Evolutionary conservation across 768 basidiomycete species (phyloP).

Genomic region (Gymnopilus junonius): DNA sequence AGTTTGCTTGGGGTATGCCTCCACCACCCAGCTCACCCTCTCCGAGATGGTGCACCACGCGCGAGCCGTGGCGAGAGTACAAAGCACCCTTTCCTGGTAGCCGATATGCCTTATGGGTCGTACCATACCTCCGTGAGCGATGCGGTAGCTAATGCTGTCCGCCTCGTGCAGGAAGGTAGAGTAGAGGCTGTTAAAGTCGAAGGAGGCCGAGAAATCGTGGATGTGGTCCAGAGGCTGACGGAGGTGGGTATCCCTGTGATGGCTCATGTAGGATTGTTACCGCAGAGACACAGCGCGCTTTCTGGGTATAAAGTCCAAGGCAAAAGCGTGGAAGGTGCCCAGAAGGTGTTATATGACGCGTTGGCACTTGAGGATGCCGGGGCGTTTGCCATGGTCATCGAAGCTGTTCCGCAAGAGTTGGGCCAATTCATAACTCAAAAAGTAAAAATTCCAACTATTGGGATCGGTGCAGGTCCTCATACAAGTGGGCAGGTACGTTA

Average conservation of each 20-base stretch:
- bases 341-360: constrained; percentile 64
- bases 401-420: constrained; percentile 85
- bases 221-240: constrained; percentile 70
- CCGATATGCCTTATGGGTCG: constrained; percentile 95
- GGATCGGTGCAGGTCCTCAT: constrained; percentile 89
- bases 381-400: constrained; percentile 85
- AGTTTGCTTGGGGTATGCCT: constrained; percentile 87
- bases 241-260: constrained; percentile 89
- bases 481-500: constrained; percentile 77
- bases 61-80: constrained; percentile 85
- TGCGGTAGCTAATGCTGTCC: constrained; percentile 76
- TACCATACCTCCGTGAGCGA: constrained; percentile 70
- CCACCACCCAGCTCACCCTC: constrained; percentile 88
- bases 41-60: constrained; percentile 94
- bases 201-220: constrained; percentile 80
- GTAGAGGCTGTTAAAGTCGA: constrained; percentile 93
- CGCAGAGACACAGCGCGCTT: constrained; percentile 81
- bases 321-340: constrained; percentile 62
- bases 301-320: constrained; percentile 95
- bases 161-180: constrained; percentile 82
- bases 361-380: constrained; percentile 80
- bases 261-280: constrained; percentile 91
- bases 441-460: constrained; percentile 84
- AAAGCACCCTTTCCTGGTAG: constrained; percentile 84
- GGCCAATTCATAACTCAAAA: constrained; percentile 74